Percentiles rank a stretch among this genome's conserved stretches.
These are phyloP conservation scores for Hirsutella thompsonii DNA, from an alignment of 2,329 filamentous ascomycete genomes.

Conservation along the genomic window DNA sequence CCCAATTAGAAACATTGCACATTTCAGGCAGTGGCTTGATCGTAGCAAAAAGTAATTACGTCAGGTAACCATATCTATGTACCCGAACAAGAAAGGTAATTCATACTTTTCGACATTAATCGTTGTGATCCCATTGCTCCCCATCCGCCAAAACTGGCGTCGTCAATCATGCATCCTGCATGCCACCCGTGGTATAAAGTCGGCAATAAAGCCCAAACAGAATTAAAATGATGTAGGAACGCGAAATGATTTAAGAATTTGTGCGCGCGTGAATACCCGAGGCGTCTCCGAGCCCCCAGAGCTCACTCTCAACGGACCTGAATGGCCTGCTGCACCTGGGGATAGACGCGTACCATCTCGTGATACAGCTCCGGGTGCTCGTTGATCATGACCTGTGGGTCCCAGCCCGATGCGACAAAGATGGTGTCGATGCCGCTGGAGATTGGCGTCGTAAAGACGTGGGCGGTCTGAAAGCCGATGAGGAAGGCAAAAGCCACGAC, in stretches of 20 bases:
- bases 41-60: too few relatives aligned
- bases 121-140: not conserved
- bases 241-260: not conserved
- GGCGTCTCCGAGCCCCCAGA: too few relatives aligned
- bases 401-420: conserved; percentile 66
- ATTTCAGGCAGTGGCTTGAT: too few relatives aligned
- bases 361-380: conserved; percentile 75
- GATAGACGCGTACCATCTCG: conserved; percentile 70
- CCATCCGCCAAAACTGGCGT: not conserved
- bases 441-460: conserved; percentile 80
- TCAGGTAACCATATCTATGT: too few relatives aligned
- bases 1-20: too few relatives aligned
- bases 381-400: conserved; percentile 60
- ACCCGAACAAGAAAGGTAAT: too few relatives aligned
- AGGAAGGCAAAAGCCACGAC: conserved; percentile 78
- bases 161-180: not conserved
- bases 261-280: too few relatives aligned
- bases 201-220: not conserved
- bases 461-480: conserved; percentile 79
- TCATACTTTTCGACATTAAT: too few relatives aligned
- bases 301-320: conserved; percentile 14
- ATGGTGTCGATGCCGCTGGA: conserved; percentile 84
- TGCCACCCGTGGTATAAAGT: not conserved
- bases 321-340: conserved; percentile 68
- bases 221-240: not conserved